Evolutionary conservation across 768 basidiomycete genomes (phyloP).

Genomic region (Suillus subalutaceus): DNA sequence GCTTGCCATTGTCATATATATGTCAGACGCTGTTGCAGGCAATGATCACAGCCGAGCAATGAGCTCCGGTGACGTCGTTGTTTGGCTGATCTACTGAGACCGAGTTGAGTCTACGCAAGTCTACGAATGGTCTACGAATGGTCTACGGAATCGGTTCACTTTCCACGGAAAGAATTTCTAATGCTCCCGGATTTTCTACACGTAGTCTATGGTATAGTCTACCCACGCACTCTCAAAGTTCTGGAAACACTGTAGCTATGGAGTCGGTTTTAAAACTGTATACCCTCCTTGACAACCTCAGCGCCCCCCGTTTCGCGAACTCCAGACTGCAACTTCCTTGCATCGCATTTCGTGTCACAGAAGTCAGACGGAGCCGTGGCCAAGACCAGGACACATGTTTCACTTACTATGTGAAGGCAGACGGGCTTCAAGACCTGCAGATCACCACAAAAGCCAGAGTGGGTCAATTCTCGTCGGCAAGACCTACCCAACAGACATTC

Average conservation of each 20-base stretch:
- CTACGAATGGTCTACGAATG: not conserved
- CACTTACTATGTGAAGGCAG: not conserved
- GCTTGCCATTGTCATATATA: constrained; percentile 2
- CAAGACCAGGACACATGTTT: not conserved
- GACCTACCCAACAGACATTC: not conserved
- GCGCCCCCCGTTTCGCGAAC: not conserved
- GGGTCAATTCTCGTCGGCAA: not conserved
- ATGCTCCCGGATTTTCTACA: too few species aligned
- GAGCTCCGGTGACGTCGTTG: not conserved
- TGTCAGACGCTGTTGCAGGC: not conserved
- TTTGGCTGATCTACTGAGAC: constrained; percentile 1
- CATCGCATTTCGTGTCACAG: not conserved
- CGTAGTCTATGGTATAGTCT: too few species aligned
- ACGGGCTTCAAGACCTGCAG: not conserved
- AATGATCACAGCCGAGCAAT: constrained; percentile 8
- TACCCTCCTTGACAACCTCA: not conserved
- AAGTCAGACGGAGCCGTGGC: not conserved
- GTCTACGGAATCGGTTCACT: too few species aligned
- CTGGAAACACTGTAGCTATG: too few species aligned
- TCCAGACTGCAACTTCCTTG: not conserved
- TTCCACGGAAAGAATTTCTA: too few species aligned
- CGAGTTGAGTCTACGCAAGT: not conserved
- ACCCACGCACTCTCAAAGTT: too few species aligned
- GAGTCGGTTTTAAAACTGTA: too few species aligned
- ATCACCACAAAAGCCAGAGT: not conserved